phyloP scores from a whole-genome alignment of 75 land plant species.

The Sequoiadendron giganteum region DNA sequence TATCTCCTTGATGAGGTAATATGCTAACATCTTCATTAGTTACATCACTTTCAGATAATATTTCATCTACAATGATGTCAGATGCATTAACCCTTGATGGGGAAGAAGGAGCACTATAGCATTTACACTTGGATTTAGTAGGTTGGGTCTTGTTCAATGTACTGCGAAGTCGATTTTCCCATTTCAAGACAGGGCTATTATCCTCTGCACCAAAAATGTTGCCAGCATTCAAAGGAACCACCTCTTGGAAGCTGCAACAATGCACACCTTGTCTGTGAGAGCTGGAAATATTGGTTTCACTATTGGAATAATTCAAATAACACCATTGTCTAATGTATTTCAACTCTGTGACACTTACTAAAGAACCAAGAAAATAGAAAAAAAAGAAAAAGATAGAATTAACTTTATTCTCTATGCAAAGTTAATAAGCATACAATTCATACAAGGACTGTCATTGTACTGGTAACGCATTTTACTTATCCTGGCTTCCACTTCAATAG shows the following conservation, averaged over 20 bases:
- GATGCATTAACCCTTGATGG: slow-evolving; percentile 66
- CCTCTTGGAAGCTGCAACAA: slow-evolving; percentile 80
- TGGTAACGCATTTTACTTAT: not conserved
- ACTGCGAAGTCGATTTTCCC: slow-evolving; percentile 82
- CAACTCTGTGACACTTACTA: not conserved
- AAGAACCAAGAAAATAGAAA: not conserved
- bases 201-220: slow-evolving; percentile 93
- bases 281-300: not conserved
- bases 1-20: slow-evolving; percentile 26
- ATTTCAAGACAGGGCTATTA: slow-evolving; percentile 60
- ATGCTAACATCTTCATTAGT: slow-evolving; percentile 47
- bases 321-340: not conserved
- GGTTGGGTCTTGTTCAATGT: slow-evolving; percentile 53
- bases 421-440: not conserved
- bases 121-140: slow-evolving; percentile 32
- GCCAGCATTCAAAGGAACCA: slow-evolving; percentile 97
- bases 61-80: slow-evolving; percentile 44
- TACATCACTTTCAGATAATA: slow-evolving; percentile 32
- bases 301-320: not conserved
- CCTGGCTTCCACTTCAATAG: no score
- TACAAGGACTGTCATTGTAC: not conserved
- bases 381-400: not conserved
- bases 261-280: not conserved
- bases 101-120: slow-evolving; percentile 66
- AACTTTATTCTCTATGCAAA: not conserved